Base-by-base conservation (phyloP, 441 rosid species). In the Kokia cookei region DNA sequence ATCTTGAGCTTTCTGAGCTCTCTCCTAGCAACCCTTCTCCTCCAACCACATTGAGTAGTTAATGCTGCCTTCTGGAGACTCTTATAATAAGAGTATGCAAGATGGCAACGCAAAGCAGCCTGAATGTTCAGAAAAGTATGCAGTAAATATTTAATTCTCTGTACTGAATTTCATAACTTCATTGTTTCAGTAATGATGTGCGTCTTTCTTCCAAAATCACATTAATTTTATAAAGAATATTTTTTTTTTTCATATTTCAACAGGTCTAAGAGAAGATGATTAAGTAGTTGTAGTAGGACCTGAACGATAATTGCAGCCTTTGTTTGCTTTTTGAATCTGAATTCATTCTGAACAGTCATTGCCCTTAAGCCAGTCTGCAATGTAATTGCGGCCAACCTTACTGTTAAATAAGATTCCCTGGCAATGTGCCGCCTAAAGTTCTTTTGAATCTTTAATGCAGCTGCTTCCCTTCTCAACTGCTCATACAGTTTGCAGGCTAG, bases 1-100 rank as follows among this genome's bases (percentile, higher is more conserved):
- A 91, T 91, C 78, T 91, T 91, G 22, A 91, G 93, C 22, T 71
- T 83, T 83, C 96, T 83, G 73, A 89, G 86, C 84, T 91, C 96
- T 80, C 81, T 85, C 74, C 92, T 86, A 67, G 93, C 96, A 84
- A 91, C 90, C 60, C 96, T 86, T 76, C 93, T 71, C 82, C 96
- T 91, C 96, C 96, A 91, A 76, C 93, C 88, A 83, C 96, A 91
- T 79, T 91, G 96, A 17, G 93, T 71, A 79, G 78, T 65, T 29
- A 91, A 76, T 53, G 83, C 85, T 78, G 96, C 90, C 75, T 82
- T 89, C 78, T 86, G 88, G 77, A 87, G 96, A 73, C 81, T 84
- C 85, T 82, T 86, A 83, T 89, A 88, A 82, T 89, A 91, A 71
- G 91, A 81, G 79, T 79, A 82, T 59, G 89, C 86, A 51, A 78